A percentile compares a stretch with the other conserved stretches of the same genome.
phyloP scores from a whole-genome alignment of 192 early-diverging fungal genomes.

The Linnemannia hyalina region DNA sequence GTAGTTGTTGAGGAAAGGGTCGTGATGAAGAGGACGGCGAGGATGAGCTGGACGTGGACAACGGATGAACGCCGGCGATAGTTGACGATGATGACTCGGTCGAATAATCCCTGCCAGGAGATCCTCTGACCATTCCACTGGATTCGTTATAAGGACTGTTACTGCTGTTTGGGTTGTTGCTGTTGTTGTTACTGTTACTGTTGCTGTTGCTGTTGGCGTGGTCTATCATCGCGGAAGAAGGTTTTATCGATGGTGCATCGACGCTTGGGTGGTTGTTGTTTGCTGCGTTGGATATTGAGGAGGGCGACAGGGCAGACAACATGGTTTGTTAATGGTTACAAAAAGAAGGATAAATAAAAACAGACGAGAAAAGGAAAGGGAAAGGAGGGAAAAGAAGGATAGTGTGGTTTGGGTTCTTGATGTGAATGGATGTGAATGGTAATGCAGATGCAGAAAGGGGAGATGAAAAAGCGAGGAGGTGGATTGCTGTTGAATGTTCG shows the following conservation, averaged over 20 bases:
- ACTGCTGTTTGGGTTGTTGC: background rate
- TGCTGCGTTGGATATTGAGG: constrained; percentile 35
- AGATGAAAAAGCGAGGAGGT: background rate
- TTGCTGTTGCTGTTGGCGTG: too few relatives aligned
- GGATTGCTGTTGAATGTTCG: background rate
- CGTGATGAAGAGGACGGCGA: background rate
- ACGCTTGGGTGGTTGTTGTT: constrained; percentile 4
- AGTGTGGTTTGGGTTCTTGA: background rate
- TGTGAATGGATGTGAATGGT: background rate
- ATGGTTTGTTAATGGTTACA: constrained; percentile 7
- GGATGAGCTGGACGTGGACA: constrained; percentile 11
- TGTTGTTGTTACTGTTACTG: background rate
- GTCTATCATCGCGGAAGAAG: background rate
- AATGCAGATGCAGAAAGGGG: background rate
- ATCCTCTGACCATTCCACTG: constrained; percentile 5
- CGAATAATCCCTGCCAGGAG: constrained; percentile 15
- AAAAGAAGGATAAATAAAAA: background rate
- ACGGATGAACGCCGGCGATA: constrained; percentile 20
- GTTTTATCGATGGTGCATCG: constrained; percentile 7
- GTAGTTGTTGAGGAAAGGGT: background rate
- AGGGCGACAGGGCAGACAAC: constrained; percentile 29
- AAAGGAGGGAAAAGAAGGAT: background rate
- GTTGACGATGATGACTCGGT: background rate
- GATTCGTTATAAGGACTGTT: background rate
- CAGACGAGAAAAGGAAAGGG: background rate